Conservation (phyloP, 2,329 filamentous ascomycete genomes). For the Sporothrix mexicana region DNA sequence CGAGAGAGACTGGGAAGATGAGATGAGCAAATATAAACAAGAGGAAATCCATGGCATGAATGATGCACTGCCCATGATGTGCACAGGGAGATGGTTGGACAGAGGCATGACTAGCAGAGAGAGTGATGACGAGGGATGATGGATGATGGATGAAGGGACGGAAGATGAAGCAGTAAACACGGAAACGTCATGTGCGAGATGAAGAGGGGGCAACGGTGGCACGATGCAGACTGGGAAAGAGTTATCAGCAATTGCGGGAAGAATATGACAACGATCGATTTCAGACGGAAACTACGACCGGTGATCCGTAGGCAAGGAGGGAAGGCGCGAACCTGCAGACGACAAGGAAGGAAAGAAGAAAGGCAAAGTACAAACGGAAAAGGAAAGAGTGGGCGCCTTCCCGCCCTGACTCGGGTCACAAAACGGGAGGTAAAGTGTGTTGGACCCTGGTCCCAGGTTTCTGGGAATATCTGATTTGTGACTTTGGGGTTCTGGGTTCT, state of each 20-base stretch:
- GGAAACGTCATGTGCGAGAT: constrained; percentile 20
- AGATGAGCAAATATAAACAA: not conserved
- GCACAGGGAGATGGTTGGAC: constrained; percentile 1
- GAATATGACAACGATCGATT: not conserved
- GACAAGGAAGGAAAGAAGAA: not conserved
- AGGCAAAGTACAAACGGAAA: not conserved
- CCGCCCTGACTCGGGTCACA: not conserved
- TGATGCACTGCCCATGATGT: constrained; percentile 14
- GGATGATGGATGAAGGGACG: not conserved
- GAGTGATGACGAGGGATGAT: not conserved
- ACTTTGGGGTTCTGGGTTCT: not conserved
- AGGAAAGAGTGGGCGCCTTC: not conserved
- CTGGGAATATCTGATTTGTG: constrained; percentile 10
- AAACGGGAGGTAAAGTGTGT: not conserved
- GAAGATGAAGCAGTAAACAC: not conserved
- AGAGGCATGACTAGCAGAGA: not conserved
- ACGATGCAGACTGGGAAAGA: not conserved
- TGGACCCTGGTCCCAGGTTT: constrained; percentile 18
- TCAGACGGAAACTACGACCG: constrained; percentile 18
- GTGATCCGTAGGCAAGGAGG: not conserved
- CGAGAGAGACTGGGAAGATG: not conserved
- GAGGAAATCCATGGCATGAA: not conserved
- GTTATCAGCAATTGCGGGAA: not conserved
- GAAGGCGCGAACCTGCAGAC: not conserved
- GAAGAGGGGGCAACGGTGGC: not conserved